Evolutionary conservation across 805 yeast species (phyloP).

Genomic region (Myxozyma vanderwaltii): DNA sequence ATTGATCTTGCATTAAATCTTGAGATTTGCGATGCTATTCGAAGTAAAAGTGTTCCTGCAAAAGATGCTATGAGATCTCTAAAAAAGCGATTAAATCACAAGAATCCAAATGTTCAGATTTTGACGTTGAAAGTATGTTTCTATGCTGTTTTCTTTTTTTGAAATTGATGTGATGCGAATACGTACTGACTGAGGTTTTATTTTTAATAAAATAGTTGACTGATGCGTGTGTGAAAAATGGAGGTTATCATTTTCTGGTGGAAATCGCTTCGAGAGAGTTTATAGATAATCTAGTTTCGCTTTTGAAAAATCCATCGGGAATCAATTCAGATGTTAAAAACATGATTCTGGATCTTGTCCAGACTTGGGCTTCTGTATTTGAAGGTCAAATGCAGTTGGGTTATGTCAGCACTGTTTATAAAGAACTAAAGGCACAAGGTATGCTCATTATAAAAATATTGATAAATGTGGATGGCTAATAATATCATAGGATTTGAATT

Average conservation of each 20-base stretch:
- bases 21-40: conserved; percentile 83
- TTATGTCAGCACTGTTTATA: conserved; percentile 65
- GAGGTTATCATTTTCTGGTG: conserved; percentile 79
- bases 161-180: neutral
- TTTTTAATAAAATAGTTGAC: conserved; percentile 51
- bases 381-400: conserved; percentile 63
- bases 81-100: conserved; percentile 68
- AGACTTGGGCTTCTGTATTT: conserved; percentile 77
- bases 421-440: conserved; percentile 59
- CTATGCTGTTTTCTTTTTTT: neutral
- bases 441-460: conserved; percentile 33
- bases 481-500: conserved; percentile 40
- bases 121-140: conserved; percentile 61
- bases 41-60: conserved; percentile 77
- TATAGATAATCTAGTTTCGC: conserved; percentile 67
- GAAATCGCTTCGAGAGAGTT: conserved; percentile 85
- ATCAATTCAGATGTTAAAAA: conserved; percentile 58
- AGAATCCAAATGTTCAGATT: conserved; percentile 78
- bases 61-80: conserved; percentile 83
- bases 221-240: conserved; percentile 88
- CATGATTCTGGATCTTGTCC: conserved; percentile 63
- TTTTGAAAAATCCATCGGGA: conserved; percentile 44
- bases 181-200: neutral
- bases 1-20: conserved; percentile 69
- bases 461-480: conserved; percentile 1